Conservation (phyloP, 2,329 filamentous ascomycete species). For the Gaeumannomyces tritici region DNA sequence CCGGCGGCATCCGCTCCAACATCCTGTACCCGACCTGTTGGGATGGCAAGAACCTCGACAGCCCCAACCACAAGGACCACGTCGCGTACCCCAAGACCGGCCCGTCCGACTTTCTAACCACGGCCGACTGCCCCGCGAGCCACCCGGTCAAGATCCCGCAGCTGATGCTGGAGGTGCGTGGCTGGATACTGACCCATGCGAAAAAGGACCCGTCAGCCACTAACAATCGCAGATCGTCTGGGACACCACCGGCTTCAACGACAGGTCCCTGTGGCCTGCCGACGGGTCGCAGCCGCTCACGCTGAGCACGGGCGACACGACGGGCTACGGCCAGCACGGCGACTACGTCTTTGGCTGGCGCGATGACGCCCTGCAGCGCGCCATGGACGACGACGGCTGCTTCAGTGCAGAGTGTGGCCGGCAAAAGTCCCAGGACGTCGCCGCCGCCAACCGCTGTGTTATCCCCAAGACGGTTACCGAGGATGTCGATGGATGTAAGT, state of each 20-base stretch:
- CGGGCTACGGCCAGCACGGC: constrained; percentile 19
- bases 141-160: constrained; percentile 47
- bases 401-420: constrained; percentile 17
- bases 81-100: constrained; percentile 34
- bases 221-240: not conserved
- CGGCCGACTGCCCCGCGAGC: constrained; percentile 35
- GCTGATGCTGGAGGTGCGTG: constrained; percentile 30
- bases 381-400: constrained; percentile 26
- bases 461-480: constrained; percentile 12
- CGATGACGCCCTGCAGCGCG: constrained; percentile 27
- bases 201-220: too few relatives aligned
- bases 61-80: constrained; percentile 29
- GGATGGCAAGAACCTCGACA: constrained; percentile 34
- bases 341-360: constrained; percentile 34
- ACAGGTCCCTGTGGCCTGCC: constrained; percentile 8
- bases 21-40: constrained; percentile 38
- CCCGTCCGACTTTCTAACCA: constrained; percentile 19
- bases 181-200: too few relatives aligned
- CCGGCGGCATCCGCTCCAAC: constrained; percentile 35
- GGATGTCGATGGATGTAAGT: constrained; percentile 20
- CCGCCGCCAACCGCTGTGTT: constrained; percentile 16
- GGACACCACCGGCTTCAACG: constrained; percentile 15
- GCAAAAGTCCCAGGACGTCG: constrained; percentile 15
- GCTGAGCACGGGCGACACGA: constrained; percentile 5
- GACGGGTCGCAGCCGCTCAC: constrained; percentile 7